Percentiles rank a stretch among this genome's conserved stretches.
These are phyloP conservation scores for Nothopassalora personata DNA, from an alignment of 2,329 filamentous ascomycete genomes.

Conservation along the genomic window DNA sequence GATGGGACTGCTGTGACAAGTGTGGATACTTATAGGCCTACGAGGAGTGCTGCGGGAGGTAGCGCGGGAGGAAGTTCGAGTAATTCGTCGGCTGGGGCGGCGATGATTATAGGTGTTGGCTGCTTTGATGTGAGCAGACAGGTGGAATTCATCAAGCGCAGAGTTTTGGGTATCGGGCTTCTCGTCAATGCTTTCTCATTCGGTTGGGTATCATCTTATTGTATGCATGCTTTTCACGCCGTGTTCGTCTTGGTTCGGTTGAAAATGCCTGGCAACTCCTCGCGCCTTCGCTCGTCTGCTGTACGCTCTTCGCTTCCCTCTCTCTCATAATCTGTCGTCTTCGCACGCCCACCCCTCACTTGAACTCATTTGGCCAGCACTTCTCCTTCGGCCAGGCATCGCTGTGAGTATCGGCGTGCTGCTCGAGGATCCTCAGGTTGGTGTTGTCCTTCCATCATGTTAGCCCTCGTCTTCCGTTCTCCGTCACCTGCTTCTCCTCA, in stretches of 20 bases:
- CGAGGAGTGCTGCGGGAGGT: not conserved
- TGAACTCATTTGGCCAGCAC: conserved; percentile 48
- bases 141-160: not conserved
- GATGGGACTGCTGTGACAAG: conserved; percentile 11
- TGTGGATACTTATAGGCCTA: conserved; percentile 11
- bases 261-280: not conserved
- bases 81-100: conserved; percentile 5
- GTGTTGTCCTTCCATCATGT: conserved; percentile 37
- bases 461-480: not conserved
- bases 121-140: conserved; percentile 5
- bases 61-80: not conserved
- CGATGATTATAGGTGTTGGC: conserved; percentile 11
- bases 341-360: not conserved
- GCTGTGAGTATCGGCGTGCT: conserved; percentile 50
- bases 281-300: not conserved
- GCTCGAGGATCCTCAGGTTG: conserved; percentile 48
- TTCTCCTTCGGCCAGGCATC: conserved; percentile 54
- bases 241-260: not conserved
- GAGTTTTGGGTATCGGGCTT: not conserved
- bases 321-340: not conserved
- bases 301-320: not conserved
- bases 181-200: not conserved
- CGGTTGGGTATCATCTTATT: not conserved
- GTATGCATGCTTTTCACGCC: not conserved
- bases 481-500: not conserved